These are phyloP conservation scores for Kockovaella imperatae DNA, from an alignment of 768 basidiomycete genomes.

Conservation along the genomic window DNA sequence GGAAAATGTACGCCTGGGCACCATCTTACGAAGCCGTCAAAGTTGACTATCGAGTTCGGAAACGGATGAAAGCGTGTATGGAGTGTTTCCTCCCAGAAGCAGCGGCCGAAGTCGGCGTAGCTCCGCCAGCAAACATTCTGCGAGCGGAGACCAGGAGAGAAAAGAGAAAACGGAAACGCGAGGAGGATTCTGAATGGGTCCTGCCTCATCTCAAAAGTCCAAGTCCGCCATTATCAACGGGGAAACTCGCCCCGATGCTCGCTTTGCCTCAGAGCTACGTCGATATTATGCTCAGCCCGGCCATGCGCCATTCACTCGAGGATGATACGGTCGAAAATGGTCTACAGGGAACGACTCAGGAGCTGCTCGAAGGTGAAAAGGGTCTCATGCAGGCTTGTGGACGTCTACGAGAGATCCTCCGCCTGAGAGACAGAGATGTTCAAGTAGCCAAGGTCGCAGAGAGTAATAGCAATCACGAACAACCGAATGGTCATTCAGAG, in stretches of 20 bases:
- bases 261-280: slow-evolving; percentile 37
- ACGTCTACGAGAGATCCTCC: slow-evolving; percentile 27
- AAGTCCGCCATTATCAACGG: slow-evolving; percentile 27
- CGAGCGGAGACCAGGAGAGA: slow-evolving; percentile 5
- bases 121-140: slow-evolving; percentile 21
- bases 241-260: slow-evolving; percentile 23
- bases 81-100: slow-evolving; percentile 32
- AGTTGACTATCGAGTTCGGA: slow-evolving; percentile 17
- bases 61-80: slow-evolving; percentile 27
- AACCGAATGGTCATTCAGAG: not conserved
- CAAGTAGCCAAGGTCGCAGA: not conserved
- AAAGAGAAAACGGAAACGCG: slow-evolving; percentile 14
- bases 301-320: slow-evolving; percentile 43
- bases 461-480: slow-evolving; percentile 1
- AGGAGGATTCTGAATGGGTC: slow-evolving; percentile 10
- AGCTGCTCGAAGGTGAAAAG: slow-evolving; percentile 44
- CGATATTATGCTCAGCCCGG: slow-evolving; percentile 39
- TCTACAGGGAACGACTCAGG: slow-evolving; percentile 41
- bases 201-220: slow-evolving; percentile 38
- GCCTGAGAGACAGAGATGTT: slow-evolving; percentile 21
- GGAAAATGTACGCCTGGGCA: slow-evolving; percentile 44
- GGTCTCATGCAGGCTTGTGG: slow-evolving; percentile 39
- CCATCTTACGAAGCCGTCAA: slow-evolving; percentile 37
- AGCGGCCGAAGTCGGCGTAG: slow-evolving; percentile 26
- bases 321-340: slow-evolving; percentile 42